Evolutionary conservation across 2,329 filamentous ascomycete species (phyloP).

Genomic region (Ceratocystis harringtonii): DNA sequence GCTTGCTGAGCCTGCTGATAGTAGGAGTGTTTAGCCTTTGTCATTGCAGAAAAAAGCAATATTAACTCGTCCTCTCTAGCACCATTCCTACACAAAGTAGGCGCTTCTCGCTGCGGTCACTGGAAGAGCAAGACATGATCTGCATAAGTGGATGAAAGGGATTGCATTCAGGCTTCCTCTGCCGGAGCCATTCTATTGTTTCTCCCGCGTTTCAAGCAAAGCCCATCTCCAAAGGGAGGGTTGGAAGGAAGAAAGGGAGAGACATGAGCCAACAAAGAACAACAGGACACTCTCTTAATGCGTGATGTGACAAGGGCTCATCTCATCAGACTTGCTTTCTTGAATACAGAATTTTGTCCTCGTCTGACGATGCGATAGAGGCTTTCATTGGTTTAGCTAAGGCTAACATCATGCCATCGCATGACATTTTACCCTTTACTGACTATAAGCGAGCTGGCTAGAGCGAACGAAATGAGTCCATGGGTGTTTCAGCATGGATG

Average conservation of each 20-base stretch:
- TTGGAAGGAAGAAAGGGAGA: neutral
- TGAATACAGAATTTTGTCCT: too few relatives aligned
- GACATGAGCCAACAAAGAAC: neutral
- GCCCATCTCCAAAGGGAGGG: neutral
- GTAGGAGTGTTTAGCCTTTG: neutral
- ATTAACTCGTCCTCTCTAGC: neutral
- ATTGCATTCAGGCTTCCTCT: conserved; percentile 1
- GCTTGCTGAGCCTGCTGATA: neutral
- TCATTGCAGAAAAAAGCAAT: neutral
- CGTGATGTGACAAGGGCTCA: too few relatives aligned
- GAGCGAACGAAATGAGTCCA: neutral
- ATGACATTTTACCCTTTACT: neutral
- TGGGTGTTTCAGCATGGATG: conserved; percentile 5
- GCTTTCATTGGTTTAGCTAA: neutral
- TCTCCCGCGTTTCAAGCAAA: conserved; percentile 4
- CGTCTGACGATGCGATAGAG: neutral
- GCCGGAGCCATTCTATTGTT: neutral
- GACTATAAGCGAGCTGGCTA: neutral
- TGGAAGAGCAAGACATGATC: neutral
- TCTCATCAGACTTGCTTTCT: too few relatives aligned
- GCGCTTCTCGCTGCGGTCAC: neutral
- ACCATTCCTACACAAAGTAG: neutral
- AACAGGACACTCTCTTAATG: neutral
- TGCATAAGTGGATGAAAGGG: neutral
- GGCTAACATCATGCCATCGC: neutral